Base-by-base conservation (phyloP, 768 basidiomycete species). In the Calocera viscosa region DNA sequence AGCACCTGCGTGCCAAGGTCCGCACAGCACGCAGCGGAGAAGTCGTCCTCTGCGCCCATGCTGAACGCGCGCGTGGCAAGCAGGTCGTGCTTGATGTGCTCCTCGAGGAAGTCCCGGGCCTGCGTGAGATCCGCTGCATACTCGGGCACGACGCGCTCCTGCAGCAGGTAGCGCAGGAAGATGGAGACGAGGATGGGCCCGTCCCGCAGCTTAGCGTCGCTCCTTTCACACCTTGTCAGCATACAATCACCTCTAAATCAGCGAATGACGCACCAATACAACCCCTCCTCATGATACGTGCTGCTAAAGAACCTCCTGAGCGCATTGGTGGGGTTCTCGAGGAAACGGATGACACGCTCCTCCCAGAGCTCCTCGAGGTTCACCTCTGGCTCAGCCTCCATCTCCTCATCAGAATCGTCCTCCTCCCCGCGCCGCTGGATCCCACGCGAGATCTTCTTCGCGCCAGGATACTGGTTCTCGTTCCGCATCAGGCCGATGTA, bases 271-370 rank as follows among this genome's bases (percentile, higher is more conserved):
- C 68, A 88, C 89, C 86, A 90, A 66, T 85, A 80, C 60, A 88
- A 79, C 28, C 90, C 90, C 67, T 84, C 83, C 65, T 84, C 81
- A 38, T 83, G 79, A 76, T 85, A 86, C 70, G 84, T 82, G 2
- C 87, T 87, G 0, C 88, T 87, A 68, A 91, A 77, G 75, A 90
- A 91, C 22, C 89, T 79, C 66, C 79, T 83, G 65, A 86, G 75
- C 33, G 78, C 75, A 10, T 73, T 74, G 69, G 84, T 87, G 0
- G 90, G 87, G 66, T 88, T 80, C 40, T 80, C 75, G 67, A 91
- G 75, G 74, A 91, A 91, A 2, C 74, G 69, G 0, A 78, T 71
- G 65, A 85, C 75, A 30, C 70, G 70, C 35, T 67, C 65, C 28
- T 73, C 74, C 32, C 72, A 72, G 38, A 66, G 67, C 39, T 75